Base-by-base conservation (phyloP, 1,139 yeast species). In the Pichia sp. region DNA sequence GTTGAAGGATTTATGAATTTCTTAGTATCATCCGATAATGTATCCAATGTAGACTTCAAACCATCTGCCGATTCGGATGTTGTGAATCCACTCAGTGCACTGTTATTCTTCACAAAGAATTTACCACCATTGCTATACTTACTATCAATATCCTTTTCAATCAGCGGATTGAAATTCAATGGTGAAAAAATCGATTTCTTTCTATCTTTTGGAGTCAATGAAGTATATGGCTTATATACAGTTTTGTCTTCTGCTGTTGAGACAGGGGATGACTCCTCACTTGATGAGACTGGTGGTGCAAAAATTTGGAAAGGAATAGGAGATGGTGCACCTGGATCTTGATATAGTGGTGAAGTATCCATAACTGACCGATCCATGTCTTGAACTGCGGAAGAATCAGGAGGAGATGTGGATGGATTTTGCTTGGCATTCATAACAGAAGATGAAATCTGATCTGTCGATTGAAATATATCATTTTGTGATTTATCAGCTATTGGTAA, bases 91-190 rank as follows among this genome's bases (percentile, higher is more conserved):
- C 36, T 46, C 9, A 28, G 8, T 7, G 47, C n/a, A 38, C 15
- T 31, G 18, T 50, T 31, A 51, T 50, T 56, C 18, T 57, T 63
- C 9, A 83, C 87, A 60, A 82, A 87, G 59, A 85, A 89, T 58
- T 88, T 85, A 3, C 96, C 96, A 7, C 96, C 96, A 57, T 78
- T 77, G 8, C 87, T 85, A 58, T 89, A 89, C 59, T 89, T 89
- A 47, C 86, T 81, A 62, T 89, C 96, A 24, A 89, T 83, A 51
- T 79, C 81, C 44, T 80, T 78, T 52, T 81, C 81, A 44, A 88
- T 87, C 32, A 83, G 76, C 0, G 96, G 94, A 57, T 87, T 86
- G 66, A 89, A 89, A 38, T 77, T 74, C 32, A 89, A 71, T 0
- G 96, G 96, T 0, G 96, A 87, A 63, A 87, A 89, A 1, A 83